phyloP scores from a whole-genome alignment of 495 filamentous ascomycete species.

The Ramalina intermedia region DNA sequence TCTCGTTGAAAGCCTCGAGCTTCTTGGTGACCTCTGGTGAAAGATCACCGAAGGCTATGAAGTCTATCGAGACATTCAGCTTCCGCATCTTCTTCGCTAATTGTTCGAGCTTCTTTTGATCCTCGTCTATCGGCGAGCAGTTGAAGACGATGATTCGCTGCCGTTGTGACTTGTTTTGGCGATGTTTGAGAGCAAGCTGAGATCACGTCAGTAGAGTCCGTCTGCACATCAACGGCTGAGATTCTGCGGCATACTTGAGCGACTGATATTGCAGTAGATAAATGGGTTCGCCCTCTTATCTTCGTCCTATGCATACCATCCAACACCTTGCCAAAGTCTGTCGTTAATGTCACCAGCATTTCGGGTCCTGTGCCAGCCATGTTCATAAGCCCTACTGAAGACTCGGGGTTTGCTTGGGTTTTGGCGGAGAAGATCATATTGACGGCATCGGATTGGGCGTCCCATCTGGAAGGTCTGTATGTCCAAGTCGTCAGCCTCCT shows the following conservation, averaged over 20 bases:
- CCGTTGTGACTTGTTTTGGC: constrained; percentile 88
- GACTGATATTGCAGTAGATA: constrained; percentile 87
- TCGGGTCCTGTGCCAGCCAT: constrained; percentile 97
- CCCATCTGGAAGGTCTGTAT: constrained; percentile 71
- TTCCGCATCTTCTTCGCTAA: constrained; percentile 99
- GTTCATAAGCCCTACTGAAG: constrained; percentile 93
- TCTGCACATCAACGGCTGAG: not conserved
- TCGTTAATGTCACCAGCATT: constrained; percentile 87
- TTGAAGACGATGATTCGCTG: constrained; percentile 94
- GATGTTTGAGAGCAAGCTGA: constrained; percentile 92
- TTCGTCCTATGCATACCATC: constrained; percentile 89
- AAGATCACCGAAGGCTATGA: constrained; percentile 86
- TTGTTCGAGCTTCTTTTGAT: constrained; percentile 74
- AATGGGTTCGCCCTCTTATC: constrained; percentile 72
- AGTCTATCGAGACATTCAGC: constrained; percentile 77
- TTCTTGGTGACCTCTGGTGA: constrained; percentile 84
- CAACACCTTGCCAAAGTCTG: constrained; percentile 87
- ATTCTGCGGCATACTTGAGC: constrained; percentile 54
- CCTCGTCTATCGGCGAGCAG: constrained; percentile 80
- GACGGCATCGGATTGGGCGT: constrained; percentile 88
- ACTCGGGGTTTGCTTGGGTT: constrained; percentile 88
- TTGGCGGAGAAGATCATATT: constrained; percentile 89
- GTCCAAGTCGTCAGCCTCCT: not conserved
- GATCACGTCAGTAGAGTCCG: constrained; percentile 1
- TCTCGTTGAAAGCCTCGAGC: constrained; percentile 80